Evolutionary conservation across 164 flowering plant genomes (phyloP).

Genomic region (Annona cherimola): DNA sequence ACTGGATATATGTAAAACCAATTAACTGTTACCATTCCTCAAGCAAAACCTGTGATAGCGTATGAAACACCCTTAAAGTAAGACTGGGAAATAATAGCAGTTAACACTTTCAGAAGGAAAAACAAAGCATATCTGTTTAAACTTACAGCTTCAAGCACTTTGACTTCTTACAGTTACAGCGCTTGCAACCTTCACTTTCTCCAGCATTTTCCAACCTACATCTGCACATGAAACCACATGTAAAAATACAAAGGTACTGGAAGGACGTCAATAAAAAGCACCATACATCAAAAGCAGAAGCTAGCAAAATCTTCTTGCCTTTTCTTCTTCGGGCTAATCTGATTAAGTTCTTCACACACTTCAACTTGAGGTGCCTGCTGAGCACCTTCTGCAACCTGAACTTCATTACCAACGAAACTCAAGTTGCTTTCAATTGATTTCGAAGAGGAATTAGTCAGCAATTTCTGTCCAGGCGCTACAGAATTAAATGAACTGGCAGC

Average conservation of each 20-base stretch:
- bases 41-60: background rate
- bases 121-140: background rate
- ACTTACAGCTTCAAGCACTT: conserved; percentile 98
- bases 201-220: conserved; percentile 48
- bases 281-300: background rate
- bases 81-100: background rate
- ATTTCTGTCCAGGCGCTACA: conserved; percentile 27
- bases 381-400: conserved; percentile 38
- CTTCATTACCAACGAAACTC: conserved; percentile 28
- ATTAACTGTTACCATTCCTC: background rate
- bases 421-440: conserved; percentile 32
- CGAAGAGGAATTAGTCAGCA: conserved; percentile 23
- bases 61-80: background rate
- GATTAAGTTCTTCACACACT: conserved; percentile 47
- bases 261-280: background rate
- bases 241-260: background rate
- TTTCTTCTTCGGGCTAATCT: conserved; percentile 77
- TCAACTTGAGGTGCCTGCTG: conserved; percentile 31
- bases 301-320: conserved; percentile 35
- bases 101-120: background rate
- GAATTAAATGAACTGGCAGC: conserved; percentile 34
- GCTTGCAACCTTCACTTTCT: conserved; percentile 73
- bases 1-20: background rate
- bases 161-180: conserved; percentile 93
- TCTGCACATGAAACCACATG: conserved; percentile 37